Evolutionary conservation across 352 stramenopile genomes (phyloP).

Genomic region (Globisporangium barbulae): DNA sequence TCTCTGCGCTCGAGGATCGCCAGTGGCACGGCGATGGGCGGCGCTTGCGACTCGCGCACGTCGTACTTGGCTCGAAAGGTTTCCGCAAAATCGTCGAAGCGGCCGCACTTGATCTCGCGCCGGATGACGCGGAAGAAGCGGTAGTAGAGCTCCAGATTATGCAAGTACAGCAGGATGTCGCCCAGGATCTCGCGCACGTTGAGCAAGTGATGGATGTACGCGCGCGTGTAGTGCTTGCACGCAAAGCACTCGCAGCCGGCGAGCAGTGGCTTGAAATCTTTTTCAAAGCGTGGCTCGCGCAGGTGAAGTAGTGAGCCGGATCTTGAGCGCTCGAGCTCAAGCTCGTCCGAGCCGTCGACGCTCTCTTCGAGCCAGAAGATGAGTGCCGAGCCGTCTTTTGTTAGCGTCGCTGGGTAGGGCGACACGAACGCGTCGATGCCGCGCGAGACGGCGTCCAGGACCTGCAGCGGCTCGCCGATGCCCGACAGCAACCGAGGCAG

Average conservation of each 20-base stretch:
- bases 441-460: constrained; percentile 44
- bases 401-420: constrained; percentile 50
- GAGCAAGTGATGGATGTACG: constrained; percentile 92
- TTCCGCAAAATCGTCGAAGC: constrained; percentile 40
- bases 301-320: constrained; percentile 61
- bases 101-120: constrained; percentile 34
- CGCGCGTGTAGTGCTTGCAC: constrained; percentile 70
- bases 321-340: constrained; percentile 22
- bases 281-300: constrained; percentile 56
- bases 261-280: constrained; percentile 62
- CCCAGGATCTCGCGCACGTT: constrained; percentile 91
- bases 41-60: constrained; percentile 39
- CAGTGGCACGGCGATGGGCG: constrained; percentile 42
- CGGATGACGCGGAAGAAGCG: constrained; percentile 63
- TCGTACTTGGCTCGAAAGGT: constrained; percentile 45
- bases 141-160: constrained; percentile 83
- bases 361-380: constrained; percentile 54
- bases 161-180: constrained; percentile 88
- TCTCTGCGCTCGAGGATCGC: constrained; percentile 56
- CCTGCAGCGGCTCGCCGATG: constrained; percentile 60
- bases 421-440: constrained; percentile 74
- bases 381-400: constrained; percentile 43
- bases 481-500: constrained; percentile 64
- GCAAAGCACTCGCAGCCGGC: constrained; percentile 68
- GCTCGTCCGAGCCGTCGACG: constrained; percentile 32